Evolutionary conservation across 2,329 filamentous ascomycete genomes (phyloP), one percentile per base, ranked within the genome.

Genomic region (Alternaria sp.): DNA sequence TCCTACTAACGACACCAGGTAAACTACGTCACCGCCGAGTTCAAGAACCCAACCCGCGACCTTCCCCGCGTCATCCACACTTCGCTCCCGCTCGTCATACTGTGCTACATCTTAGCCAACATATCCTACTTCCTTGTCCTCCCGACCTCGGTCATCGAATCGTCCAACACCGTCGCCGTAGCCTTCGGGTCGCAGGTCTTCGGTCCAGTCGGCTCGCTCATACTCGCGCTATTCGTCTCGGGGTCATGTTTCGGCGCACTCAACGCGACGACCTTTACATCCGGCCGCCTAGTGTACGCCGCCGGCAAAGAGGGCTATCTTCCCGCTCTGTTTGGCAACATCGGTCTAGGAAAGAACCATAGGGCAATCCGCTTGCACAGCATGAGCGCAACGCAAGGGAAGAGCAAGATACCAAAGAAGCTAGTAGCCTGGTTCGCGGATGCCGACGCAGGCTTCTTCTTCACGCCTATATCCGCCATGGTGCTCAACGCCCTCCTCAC

Each of bases 11-110:
- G 46, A 14, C 14, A 9, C 10, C 67, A 96, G 93, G 97, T 95
- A 66, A 99, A 97, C 81, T 99, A 97, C 75, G 96, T 99, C 7
- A 94, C 96, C 1, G 96, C 94, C 72, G 96, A 99, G 81, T 98
- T 99, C 83, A 92, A 94, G 74, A 94, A 97, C 75, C 93, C 96
- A 1, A 87, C 88, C 51, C 90, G 94, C 67, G 96, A 99, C 78
- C 89, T 99, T 10, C 96, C 96, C 1, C 89, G 93, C 21, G 94
- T 97, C 25, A 97, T 99, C 61, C 96, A 99, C 82, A 97, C 95
- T 0, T 94, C 95, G 14, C 96, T 99, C 87, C 94, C 96, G 2
- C 84, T 97, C 47, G 95, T 99, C 61, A 98, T 99, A 66, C 78
- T 94, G 26, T 92, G 88, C 72, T 99, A 98, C 80, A 85, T 98